Conservation (phyloP, 2,329 filamentous ascomycete species). For the Verticillium tricorpus region DNA sequence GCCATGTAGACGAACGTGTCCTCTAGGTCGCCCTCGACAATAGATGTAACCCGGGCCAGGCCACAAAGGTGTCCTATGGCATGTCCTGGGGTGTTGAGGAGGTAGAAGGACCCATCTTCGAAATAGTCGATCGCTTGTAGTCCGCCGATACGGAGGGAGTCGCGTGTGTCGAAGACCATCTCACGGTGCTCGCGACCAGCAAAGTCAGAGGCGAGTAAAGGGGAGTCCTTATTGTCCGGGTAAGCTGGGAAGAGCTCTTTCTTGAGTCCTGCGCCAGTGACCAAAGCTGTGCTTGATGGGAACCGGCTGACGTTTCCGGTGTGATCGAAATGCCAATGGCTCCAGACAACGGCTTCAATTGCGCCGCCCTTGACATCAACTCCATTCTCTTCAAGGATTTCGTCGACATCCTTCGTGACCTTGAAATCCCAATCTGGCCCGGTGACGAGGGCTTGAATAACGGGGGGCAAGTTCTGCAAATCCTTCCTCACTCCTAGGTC, state of each 20-base stretch:
- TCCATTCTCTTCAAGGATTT: constrained; percentile 1
- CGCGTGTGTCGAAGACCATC: not conserved
- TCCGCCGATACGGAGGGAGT: constrained; percentile 1
- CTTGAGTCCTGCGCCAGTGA: constrained; percentile 17
- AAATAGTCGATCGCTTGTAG: constrained; percentile 4
- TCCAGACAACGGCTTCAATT: constrained; percentile 19
- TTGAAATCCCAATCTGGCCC: too few relatives aligned
- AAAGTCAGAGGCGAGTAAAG: constrained; percentile 10
- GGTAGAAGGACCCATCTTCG: constrained; percentile 7
- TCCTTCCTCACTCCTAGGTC: too few relatives aligned
- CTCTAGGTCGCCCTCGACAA: not conserved
- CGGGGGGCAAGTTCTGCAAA: too few relatives aligned
- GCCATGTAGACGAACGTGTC: constrained; percentile 4
- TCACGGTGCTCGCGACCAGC: constrained; percentile 3
- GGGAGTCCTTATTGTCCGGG: constrained; percentile 6
- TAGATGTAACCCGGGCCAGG: constrained; percentile 1
- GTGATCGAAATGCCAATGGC: constrained; percentile 22
- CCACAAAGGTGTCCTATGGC: constrained; percentile 1
- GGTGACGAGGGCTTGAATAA: too few relatives aligned
- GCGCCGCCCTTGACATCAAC: not conserved
- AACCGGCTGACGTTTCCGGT: constrained; percentile 7
- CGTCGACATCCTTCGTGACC: constrained; percentile 1
- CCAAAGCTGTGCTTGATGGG: constrained; percentile 4
- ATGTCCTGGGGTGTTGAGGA: constrained; percentile 6
- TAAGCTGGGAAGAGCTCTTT: constrained; percentile 10